Evolutionary conservation across 768 basidiomycete genomes (phyloP), one percentile per base, ranked within the genome.

Genomic region (Termitomyces sp.): DNA sequence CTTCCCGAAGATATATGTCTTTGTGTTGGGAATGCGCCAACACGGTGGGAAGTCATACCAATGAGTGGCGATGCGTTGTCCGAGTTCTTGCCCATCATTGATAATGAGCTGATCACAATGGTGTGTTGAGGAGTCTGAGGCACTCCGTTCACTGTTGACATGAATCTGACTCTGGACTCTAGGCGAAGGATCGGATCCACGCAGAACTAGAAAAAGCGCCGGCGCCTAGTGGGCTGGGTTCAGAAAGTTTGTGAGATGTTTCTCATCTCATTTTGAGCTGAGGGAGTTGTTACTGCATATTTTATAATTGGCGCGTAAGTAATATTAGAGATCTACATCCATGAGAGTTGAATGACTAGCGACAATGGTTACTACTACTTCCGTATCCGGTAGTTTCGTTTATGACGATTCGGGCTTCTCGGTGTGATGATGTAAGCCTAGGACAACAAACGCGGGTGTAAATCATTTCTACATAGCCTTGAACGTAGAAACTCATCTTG

Each of bases 1-100:
- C 79, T 94, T 2, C 91, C 91, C 0, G 81, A 86, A 61, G 92
- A 94, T 62, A 79, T 94, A 39, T 93, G 92, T 67, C 73, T 92
- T 16, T 89, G 82, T 59, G 84, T 93, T 53, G 83, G 82, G 62
- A 89, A 92, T 67, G 70, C 81, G 10, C 91, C 91, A 10, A 91
- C 89, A 37, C 79, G 77, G 53, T 91, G 87, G 86, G 82, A 87
- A 59, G 78, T 91, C 13, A 67, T 81, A 1, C 85, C 90, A 0
- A 77, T 73, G 69, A 72, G 79, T 26, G 83, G 82, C 5, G 84
- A 87, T 39, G 60, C 67, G 6, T 66, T 72, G 18, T 47, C 57
- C 16, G 90, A 92, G 68, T 73, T 72, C 9, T 71, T 91, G 32
- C 90, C 90, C 1, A 77, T 79, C 14, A 81, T 91, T 24, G 82